Conservation (phyloP, 73 alveolate genomes). For the Stentor roeselii region DNA sequence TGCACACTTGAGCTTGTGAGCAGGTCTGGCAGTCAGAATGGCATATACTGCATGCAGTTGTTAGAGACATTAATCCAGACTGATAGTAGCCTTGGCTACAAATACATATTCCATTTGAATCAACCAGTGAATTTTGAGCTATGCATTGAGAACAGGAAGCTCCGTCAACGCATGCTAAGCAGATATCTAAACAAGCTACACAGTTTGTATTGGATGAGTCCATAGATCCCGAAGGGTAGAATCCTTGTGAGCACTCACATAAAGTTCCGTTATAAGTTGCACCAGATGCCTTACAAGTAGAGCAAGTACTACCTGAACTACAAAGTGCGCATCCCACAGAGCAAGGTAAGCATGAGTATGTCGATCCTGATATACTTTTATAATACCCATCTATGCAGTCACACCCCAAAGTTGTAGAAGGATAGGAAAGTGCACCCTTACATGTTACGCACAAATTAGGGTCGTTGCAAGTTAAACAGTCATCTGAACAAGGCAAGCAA, state of each 20-base stretch:
- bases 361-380: background rate
- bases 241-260: background rate
- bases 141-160: no score
- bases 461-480: background rate
- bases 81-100: no score
- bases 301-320: background rate
- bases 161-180: no score
- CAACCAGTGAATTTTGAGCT: no score
- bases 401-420: background rate
- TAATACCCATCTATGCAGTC: background rate
- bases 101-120: no score
- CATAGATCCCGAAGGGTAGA: background rate
- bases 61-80: no score
- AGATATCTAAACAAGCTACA: no score
- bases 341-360: background rate
- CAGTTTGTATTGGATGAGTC: no score
- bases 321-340: background rate
- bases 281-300: background rate
- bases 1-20: no score
- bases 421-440: background rate
- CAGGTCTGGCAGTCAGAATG: no score
- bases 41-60: no score
- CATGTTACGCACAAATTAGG: background rate
- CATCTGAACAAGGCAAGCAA: background rate
- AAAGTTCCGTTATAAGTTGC: no score